Evolutionary conservation across 2,329 filamentous ascomycete species (phyloP).

Genomic region (Rhexocercosporidium sp.): DNA sequence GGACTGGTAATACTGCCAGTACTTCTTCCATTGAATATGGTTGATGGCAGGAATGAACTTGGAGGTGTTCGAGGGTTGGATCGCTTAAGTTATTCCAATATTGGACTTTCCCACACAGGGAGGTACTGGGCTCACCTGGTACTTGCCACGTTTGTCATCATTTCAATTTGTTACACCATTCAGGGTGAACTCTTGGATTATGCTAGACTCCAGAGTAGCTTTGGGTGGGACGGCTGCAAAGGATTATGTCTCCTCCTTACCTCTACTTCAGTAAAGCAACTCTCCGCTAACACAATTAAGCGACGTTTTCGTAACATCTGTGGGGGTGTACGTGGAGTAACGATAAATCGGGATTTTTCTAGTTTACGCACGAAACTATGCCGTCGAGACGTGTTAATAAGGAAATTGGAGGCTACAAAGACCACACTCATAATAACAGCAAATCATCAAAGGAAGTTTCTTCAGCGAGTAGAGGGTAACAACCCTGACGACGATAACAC

Average conservation of each 20-base stretch:
- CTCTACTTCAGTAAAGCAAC: slow-evolving; percentile 85
- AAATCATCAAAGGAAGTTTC: slow-evolving; percentile 51
- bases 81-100: slow-evolving; percentile 54
- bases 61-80: not conserved
- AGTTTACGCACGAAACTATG: slow-evolving; percentile 82
- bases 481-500: not conserved
- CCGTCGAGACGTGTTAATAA: slow-evolving; percentile 70
- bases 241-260: slow-evolving; percentile 85
- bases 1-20: slow-evolving; percentile 66
- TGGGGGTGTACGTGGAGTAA: slow-evolving; percentile 88
- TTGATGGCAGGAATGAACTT: not conserved
- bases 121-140: slow-evolving; percentile 83
- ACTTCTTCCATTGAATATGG: not conserved
- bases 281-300: slow-evolving; percentile 76
- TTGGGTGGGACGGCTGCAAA: too few relatives aligned
- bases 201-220: slow-evolving; percentile 70
- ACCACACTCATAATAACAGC: slow-evolving; percentile 80
- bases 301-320: slow-evolving; percentile 91
- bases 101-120: slow-evolving; percentile 63
- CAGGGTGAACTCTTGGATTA: slow-evolving; percentile 71
- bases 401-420: slow-evolving; percentile 76
- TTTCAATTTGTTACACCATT: slow-evolving; percentile 77
- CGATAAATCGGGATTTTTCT: slow-evolving; percentile 87
- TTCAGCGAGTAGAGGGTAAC: not conserved
- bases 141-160: slow-evolving; percentile 74